Evolutionary conservation across 192 early-diverging fungal species (phyloP).

Genomic region (Thoreauomyces humboldtii): DNA sequence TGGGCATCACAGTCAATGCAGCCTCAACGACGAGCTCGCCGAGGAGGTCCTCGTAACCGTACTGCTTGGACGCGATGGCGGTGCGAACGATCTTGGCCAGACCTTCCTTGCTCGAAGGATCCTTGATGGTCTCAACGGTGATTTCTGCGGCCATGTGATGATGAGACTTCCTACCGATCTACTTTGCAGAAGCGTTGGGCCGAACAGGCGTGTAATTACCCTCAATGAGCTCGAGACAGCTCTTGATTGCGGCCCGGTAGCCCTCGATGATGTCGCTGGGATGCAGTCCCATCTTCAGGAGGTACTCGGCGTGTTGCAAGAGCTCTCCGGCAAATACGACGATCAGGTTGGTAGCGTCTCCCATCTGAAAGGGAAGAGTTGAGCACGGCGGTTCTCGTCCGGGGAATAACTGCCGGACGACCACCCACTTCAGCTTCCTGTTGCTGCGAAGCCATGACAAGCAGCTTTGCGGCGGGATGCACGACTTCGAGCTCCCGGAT

Average conservation of each 20-base stretch:
- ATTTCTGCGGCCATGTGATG: conserved; percentile 60
- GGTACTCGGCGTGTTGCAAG: conserved; percentile 86
- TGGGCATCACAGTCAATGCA: conserved; percentile 85
- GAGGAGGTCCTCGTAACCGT: conserved; percentile 90
- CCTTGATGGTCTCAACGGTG: conserved; percentile 60
- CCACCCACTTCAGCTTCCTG: conserved; percentile 88
- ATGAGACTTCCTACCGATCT: too few relatives aligned
- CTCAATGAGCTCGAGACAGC: conserved; percentile 78
- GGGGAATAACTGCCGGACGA: too few relatives aligned
- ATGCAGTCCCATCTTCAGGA: conserved; percentile 93
- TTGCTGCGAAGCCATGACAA: conserved; percentile 95
- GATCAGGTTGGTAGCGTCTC: conserved; percentile 95
- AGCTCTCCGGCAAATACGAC: conserved; percentile 92
- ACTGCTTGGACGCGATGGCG: conserved; percentile 90
- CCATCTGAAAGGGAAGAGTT: conserved; percentile 61
- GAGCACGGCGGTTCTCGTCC: too few relatives aligned
- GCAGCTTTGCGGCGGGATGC: conserved; percentile 93
- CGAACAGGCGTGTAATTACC: conserved; percentile 42
- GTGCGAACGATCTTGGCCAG: conserved; percentile 74
- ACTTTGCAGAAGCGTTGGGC: too few relatives aligned
- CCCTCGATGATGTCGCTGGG: conserved; percentile 93
- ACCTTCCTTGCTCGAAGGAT: conserved; percentile 43
- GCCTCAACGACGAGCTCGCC: conserved; percentile 79
- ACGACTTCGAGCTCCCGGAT: conserved; percentile 96
- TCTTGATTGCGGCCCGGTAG: conserved; percentile 82